These are phyloP conservation scores for Glomus cerebriforme DNA, from an alignment of 192 early-diverging fungal genomes.

Conservation along the genomic window DNA sequence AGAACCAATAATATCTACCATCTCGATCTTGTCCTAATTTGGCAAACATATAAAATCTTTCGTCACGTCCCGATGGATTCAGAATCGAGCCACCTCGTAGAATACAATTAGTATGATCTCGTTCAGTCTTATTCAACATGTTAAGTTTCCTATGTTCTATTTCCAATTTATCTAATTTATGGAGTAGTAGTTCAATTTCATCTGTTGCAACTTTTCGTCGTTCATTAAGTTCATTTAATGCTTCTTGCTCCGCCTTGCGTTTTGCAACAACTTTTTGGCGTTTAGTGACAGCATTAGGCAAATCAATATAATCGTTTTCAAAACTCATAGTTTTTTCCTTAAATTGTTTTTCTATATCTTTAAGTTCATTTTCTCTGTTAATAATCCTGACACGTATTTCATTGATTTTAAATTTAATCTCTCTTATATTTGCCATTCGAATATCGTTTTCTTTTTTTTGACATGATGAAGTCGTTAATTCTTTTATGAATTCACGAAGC, in stretches of 20 bases:
- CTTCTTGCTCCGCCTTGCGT: neutral
- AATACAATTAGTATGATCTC: neutral
- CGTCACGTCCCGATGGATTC: neutral
- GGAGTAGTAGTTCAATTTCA: neutral
- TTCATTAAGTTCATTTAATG: neutral
- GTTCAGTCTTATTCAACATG: neutral
- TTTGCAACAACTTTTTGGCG: neutral
- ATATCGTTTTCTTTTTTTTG: neutral
- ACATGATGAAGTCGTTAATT: neutral
- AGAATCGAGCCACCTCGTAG: neutral
- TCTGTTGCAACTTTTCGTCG: neutral
- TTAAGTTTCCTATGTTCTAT: neutral
- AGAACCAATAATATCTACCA: constrained; percentile 7
- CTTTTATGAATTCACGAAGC: neutral
- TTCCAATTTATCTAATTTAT: neutral
- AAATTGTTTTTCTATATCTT: neutral
- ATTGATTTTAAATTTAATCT: neutral
- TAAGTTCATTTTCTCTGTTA: neutral
- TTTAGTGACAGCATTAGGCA: neutral
- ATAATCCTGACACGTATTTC: neutral
- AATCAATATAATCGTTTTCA: neutral
- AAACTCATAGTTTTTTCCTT: neutral
- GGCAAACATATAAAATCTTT: neutral
- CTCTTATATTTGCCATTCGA: neutral
- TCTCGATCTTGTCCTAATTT: neutral